Conservation (phyloP, 345 rosid genomes). For the Heritiera fomes region DNA sequence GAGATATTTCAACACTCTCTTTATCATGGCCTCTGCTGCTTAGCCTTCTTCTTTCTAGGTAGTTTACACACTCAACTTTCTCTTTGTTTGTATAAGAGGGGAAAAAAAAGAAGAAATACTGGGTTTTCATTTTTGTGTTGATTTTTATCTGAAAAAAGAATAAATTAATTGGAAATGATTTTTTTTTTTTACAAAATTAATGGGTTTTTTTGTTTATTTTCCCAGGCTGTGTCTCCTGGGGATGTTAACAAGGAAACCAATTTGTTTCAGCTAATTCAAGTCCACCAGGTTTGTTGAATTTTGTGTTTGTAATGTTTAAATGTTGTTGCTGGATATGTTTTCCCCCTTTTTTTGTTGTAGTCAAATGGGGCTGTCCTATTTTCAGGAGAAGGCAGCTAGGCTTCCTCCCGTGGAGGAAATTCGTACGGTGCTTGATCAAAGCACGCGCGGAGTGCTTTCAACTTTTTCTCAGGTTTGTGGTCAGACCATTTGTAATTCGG, state of each 20-base stretch:
- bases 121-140: conserved; percentile 2
- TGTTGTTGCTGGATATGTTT: not conserved
- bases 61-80: too few relatives aligned
- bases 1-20: too few relatives aligned
- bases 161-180: not conserved
- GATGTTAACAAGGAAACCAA: conserved; percentile 47
- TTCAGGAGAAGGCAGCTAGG: conserved; percentile 39
- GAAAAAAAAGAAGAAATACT: not conserved
- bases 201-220: conserved; percentile 32
- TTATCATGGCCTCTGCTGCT: too few relatives aligned
- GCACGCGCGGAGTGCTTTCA: too few relatives aligned
- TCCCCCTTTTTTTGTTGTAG: not conserved
- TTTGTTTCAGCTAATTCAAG: conserved; percentile 41
- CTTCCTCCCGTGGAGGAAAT: too few relatives aligned
- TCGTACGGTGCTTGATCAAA: too few relatives aligned
- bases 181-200: not conserved
- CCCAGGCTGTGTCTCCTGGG: conserved; percentile 55
- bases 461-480: too few relatives aligned
- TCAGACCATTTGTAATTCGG: too few relatives aligned
- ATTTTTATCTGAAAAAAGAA: not conserved
- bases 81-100: too few relatives aligned
- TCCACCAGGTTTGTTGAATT: conserved; percentile 40
- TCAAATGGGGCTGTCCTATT: not conserved
- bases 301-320: not conserved
- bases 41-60: too few relatives aligned